Evolutionary conservation across 1,284 basidiomycete genomes (phyloP).

Genomic region (Puccinia coronata): DNA sequence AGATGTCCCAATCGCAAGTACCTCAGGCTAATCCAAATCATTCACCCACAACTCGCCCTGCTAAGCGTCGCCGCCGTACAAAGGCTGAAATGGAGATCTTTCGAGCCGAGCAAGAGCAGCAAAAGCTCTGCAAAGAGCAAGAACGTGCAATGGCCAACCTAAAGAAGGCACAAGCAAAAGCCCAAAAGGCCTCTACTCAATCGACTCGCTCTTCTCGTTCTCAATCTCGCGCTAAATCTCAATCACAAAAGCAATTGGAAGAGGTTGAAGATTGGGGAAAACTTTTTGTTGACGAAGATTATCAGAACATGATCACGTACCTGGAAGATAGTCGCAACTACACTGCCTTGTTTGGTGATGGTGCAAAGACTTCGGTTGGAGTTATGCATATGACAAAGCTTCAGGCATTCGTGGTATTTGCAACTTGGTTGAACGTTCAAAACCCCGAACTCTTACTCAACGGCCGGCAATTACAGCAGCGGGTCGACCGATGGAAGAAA

Average conservation of each 20-base stretch:
- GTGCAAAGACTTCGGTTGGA: not conserved
- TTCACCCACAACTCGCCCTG: too few species aligned
- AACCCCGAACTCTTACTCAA: not conserved
- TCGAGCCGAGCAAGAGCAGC: not conserved
- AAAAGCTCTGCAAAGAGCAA: not conserved
- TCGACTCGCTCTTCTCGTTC: not conserved
- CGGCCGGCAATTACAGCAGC: not conserved
- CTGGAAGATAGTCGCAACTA: not conserved
- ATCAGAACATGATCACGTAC: not conserved
- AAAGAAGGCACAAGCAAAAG: not conserved
- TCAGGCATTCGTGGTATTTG: not conserved
- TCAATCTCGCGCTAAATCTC: too few species aligned
- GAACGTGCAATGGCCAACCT: not conserved
- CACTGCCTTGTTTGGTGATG: not conserved
- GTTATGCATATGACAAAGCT: not conserved
- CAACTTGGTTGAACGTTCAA: not conserved
- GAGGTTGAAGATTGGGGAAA: not conserved
- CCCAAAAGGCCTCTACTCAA: not conserved
- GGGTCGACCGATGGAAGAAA: not conserved
- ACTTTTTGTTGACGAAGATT: not conserved
- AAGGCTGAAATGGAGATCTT: not conserved
- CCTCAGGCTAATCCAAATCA: too few species aligned
- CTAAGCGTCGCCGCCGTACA: not conserved
- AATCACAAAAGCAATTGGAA: too few species aligned
- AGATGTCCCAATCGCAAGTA: not conserved